Evolutionary conservation across 805 yeast species (phyloP).

Genomic region (Saccharomycopsis synnaedendra): DNA sequence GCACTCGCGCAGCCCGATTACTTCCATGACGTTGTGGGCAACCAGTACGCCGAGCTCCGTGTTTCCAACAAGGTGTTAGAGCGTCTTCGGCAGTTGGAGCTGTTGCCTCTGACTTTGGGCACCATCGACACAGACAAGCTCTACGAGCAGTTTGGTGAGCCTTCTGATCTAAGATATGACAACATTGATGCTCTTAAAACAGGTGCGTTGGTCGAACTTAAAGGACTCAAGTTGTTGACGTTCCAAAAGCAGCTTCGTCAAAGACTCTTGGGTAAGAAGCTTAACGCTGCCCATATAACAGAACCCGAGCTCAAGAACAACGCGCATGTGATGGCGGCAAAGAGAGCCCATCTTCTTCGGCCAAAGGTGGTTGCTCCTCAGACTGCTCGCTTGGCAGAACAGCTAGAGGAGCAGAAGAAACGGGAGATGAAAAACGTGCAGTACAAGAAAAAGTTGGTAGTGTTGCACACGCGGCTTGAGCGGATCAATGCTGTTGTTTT

Average conservation of each 20-base stretch:
- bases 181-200: conserved; percentile 49
- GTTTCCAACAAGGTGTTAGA: conserved; percentile 43
- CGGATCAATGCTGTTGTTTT: conserved; percentile 1
- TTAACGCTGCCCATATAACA: conserved; percentile 38
- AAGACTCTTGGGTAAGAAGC: conserved; percentile 39
- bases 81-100: conserved; percentile 51
- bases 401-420: conserved; percentile 60
- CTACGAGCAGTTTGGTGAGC: conserved; percentile 27
- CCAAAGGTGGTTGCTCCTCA: conserved; percentile 61
- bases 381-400: conserved; percentile 66
- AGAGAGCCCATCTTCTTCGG: conserved; percentile 56
- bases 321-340: conserved; percentile 52
- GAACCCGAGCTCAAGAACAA: conserved; percentile 31
- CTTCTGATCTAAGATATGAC: conserved; percentile 20
- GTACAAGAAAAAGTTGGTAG: conserved; percentile 24
- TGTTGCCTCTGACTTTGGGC: conserved; percentile 60
- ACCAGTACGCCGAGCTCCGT: conserved; percentile 37
- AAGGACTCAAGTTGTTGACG: conserved; percentile 50
- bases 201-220: conserved; percentile 59
- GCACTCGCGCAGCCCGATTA: conserved; percentile 7
- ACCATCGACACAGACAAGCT: conserved; percentile 36
- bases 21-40: conserved; percentile 29
- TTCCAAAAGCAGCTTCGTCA: conserved; percentile 65
- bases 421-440: conserved; percentile 44
- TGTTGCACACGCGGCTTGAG: conserved; percentile 3